A percentile compares a stretch with the other conserved stretches of the same genome.
Evolutionary conservation across 2,329 filamentous ascomycete species (phyloP).

Genomic region (Fusarium sp.): DNA sequence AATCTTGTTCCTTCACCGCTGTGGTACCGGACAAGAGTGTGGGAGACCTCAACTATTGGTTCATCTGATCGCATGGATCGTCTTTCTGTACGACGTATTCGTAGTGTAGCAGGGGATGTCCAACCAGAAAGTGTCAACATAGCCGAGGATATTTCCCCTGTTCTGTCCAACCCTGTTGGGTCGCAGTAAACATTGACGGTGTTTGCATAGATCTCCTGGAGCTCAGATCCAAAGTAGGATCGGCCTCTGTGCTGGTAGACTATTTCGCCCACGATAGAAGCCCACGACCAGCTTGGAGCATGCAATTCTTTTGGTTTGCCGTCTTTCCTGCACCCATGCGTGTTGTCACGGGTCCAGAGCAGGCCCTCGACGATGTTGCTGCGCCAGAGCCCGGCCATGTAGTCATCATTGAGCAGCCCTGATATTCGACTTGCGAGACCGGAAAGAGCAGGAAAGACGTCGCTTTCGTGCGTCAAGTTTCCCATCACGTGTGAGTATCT

Average conservation of each 20-base stretch:
- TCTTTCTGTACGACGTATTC: background rate
- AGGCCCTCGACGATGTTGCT: slow-evolving; percentile 15
- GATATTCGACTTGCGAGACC: slow-evolving; percentile 22
- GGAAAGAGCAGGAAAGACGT: slow-evolving; percentile 26
- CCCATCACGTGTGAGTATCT: slow-evolving; percentile 17
- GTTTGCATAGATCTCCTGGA: slow-evolving; percentile 7
- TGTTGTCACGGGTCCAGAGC: background rate
- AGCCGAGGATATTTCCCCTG: slow-evolving; percentile 2
- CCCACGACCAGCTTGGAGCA: slow-evolving; percentile 28
- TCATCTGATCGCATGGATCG: background rate
- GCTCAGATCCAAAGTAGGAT: background rate
- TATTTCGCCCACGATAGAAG: slow-evolving; percentile 10
- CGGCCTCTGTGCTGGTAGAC: slow-evolving; percentile 3
- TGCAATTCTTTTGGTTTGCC: background rate
- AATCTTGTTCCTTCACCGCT: background rate
- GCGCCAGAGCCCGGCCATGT: slow-evolving; percentile 13
- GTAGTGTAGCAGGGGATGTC: background rate
- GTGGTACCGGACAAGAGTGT: background rate
- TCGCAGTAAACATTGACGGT: slow-evolving; percentile 1
- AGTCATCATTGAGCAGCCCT: slow-evolving; percentile 12
- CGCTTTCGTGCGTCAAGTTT: slow-evolving; percentile 19
- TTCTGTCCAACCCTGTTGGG: background rate
- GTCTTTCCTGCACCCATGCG: no score
- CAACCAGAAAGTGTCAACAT: slow-evolving; percentile 12
- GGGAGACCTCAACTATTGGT: background rate